Base-by-base conservation (phyloP, 2,329 filamentous ascomycete species). In the Rhytidhysteron rufulum region DNA sequence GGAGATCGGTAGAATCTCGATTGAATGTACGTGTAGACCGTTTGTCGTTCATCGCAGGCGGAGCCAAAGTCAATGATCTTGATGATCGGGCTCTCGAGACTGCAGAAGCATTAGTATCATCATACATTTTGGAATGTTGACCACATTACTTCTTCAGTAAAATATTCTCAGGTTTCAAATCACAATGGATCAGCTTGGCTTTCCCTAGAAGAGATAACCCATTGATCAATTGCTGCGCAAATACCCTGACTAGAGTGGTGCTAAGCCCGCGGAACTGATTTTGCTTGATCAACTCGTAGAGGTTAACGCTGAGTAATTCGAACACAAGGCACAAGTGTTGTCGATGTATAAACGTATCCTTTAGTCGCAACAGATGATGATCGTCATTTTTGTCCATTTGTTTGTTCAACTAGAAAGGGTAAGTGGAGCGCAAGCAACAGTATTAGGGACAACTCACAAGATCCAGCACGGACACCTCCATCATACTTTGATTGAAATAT, bases 401-500 rank as follows among this genome's bases (percentile, higher is more conserved):
- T 50, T 89, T 95, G 65, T 98, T 98, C 59, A 98, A 79, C 88
- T 93, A 55, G 9, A 15, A 15, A n/a, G 34, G 17, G 35, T 65
- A 35, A 67, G 50, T 30, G 18, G 35, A 33, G 11, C 24, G 18
- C 34, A 38, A 25, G 11, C 13, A 39, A 39, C 25, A n/a, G 21
- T 17, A 25, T 11, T 4, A 34, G 9, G 19, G 13, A 9, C 22
- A 39, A 54, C 80, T 42, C 75, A 94, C 88, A 75, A 98, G 64
- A 67, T 98, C 93, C 42, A 98, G 75, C 18, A 98, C 93, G 2
- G 93, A 98, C 22, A 98, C 93, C 64, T 98, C 93, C 93, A 98
- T 98, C 93, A 98, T 98, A 67, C 93, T 97, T 68, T 98, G 93
- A 63, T 98, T 98, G 73, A 98, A 98, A 67, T 98, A 98, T 27